These are phyloP conservation scores for Polyplosphaeria fusca DNA, from an alignment of 495 filamentous ascomycete genomes.

Conservation along the genomic window DNA sequence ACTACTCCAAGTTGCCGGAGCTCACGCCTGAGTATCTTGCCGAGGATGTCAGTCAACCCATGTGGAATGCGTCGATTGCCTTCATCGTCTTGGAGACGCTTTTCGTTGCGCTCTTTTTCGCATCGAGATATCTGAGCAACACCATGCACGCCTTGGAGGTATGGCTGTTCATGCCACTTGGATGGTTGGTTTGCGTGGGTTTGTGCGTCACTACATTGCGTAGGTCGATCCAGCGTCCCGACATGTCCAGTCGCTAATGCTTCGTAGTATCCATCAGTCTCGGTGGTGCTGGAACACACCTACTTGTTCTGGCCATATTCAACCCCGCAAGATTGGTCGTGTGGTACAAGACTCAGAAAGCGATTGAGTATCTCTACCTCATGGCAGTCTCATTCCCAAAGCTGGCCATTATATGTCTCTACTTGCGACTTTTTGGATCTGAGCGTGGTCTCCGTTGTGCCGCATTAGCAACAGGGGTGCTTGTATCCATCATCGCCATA, in stretches of 20 bases:
- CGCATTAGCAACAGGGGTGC: not conserved
- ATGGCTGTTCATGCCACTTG: not conserved
- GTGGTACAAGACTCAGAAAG: not conserved
- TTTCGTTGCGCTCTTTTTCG: not conserved
- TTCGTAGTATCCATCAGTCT: not conserved
- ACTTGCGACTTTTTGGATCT: not conserved
- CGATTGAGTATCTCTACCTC: not conserved
- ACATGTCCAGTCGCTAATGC: not conserved
- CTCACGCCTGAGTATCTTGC: not conserved
- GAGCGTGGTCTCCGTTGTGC: not conserved
- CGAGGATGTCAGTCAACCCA: not conserved
- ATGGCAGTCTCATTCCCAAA: not conserved
- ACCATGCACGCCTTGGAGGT: not conserved
- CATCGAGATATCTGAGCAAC: not conserved
- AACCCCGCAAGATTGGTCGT: too few species aligned
- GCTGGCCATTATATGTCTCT: not conserved
- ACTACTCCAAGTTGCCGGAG: too few species aligned
- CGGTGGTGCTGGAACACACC: not conserved
- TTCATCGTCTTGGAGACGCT: not conserved
- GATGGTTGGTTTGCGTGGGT: not conserved
- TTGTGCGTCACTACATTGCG: not conserved
- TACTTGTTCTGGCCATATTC: not conserved
- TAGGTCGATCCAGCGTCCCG: too few species aligned
- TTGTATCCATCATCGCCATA: not conserved
- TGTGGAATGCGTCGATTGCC: not conserved